Conservation (phyloP, 2,329 filamentous ascomycete genomes). For the Cercospora zeina region DNA sequence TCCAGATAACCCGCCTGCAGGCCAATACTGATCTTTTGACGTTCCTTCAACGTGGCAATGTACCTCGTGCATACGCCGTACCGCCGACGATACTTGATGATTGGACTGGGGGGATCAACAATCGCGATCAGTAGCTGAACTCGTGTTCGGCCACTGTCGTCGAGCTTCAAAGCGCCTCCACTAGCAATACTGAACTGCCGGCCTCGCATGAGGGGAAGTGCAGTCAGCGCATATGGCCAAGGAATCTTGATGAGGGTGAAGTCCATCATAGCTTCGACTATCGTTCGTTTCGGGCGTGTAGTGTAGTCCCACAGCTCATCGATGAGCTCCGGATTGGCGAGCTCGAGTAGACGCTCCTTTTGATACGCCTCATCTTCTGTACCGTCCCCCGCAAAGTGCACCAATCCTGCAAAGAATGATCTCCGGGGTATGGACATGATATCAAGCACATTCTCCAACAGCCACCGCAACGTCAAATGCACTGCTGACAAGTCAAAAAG, state of each 20-base stretch:
- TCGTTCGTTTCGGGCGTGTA: constrained; percentile 82
- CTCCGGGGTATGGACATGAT: constrained; percentile 86
- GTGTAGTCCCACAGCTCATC: constrained; percentile 97
- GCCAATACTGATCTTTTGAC: constrained; percentile 61
- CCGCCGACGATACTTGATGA: constrained; percentile 88
- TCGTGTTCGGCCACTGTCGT: constrained; percentile 31
- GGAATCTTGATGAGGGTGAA: constrained; percentile 84
- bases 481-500: constrained; percentile 44
- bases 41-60: constrained; percentile 63
- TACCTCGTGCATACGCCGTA: constrained; percentile 91
- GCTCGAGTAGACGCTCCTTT: constrained; percentile 78
- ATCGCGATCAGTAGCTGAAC: constrained; percentile 42
- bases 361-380: constrained; percentile 57
- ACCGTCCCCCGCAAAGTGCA: constrained; percentile 69
- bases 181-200: constrained; percentile 92
- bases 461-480: constrained; percentile 65
- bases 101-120: constrained; percentile 51
- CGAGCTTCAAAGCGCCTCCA: constrained; percentile 53
- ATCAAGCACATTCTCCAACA: constrained; percentile 82
- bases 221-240: constrained; percentile 66
- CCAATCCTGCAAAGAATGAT: constrained; percentile 77
- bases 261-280: constrained; percentile 88
- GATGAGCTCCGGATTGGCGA: constrained; percentile 73
- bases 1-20: constrained; percentile 56
- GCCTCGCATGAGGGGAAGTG: constrained; percentile 81